These are phyloP conservation scores for Rhizophora apiculata DNA, from an alignment of 345 rosid species.

Conservation along the genomic window DNA sequence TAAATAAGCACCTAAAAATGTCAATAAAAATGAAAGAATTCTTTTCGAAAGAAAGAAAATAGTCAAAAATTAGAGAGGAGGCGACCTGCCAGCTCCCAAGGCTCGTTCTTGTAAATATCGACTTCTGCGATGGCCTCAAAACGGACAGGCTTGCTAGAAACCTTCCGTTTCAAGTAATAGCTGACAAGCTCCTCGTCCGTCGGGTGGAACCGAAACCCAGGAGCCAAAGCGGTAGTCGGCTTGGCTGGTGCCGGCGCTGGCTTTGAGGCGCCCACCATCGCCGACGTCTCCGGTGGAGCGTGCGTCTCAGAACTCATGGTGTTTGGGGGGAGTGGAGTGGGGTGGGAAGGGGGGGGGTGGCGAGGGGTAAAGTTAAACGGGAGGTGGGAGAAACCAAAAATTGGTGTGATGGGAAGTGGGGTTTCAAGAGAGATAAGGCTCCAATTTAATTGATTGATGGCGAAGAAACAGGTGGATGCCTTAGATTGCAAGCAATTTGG, in stretches of 20 bases:
- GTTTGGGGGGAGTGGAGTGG: too few species aligned
- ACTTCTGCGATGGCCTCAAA: constrained; percentile 72
- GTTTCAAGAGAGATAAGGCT: constrained; percentile 15
- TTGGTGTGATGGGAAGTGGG: constrained; percentile 12
- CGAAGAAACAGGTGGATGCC: constrained; percentile 56
- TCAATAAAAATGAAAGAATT: neutral
- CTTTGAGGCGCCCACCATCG: constrained; percentile 20
- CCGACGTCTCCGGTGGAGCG: constrained; percentile 17
- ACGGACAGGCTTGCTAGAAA: constrained; percentile 58
- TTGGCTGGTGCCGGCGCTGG: constrained; percentile 2
- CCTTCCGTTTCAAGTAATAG: constrained; percentile 85
- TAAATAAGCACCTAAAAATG: too few species aligned
- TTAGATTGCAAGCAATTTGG: constrained; percentile 77
- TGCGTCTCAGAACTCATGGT: neutral
- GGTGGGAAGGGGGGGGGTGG: too few species aligned
- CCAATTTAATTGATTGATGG: constrained; percentile 36
- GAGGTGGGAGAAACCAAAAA: neutral
- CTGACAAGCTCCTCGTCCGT: constrained; percentile 86
- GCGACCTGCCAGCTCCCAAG: constrained; percentile 79
- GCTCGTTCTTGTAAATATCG: constrained; percentile 87
- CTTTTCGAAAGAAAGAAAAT: neutral
- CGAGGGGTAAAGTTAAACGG: too few species aligned
- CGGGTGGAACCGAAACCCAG: constrained; percentile 93
- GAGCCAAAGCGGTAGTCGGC: constrained; percentile 59
- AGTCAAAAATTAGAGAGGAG: neutral